Conservation (phyloP, 208 protist species). For the Crithidia sp. region DNA sequence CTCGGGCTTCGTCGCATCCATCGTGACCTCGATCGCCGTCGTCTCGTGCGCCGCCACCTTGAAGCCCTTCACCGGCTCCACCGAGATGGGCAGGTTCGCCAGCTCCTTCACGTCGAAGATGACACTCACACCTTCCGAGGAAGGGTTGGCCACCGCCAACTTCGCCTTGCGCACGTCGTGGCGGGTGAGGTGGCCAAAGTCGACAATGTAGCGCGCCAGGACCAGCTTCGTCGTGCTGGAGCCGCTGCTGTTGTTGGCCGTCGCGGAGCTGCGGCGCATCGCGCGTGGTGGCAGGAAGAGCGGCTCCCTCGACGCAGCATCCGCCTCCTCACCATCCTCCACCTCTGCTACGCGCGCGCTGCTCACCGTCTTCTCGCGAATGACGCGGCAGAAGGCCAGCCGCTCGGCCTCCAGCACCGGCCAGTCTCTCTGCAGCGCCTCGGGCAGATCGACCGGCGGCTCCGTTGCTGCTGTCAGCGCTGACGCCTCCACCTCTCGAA, state of each 20-base stretch:
- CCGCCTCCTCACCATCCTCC: background rate
- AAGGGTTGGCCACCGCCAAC: constrained; percentile 90
- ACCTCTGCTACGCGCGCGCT: too few relatives aligned
- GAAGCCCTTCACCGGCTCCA: constrained; percentile 85
- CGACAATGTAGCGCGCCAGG: constrained; percentile 88
- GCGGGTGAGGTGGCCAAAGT: constrained; percentile 95
- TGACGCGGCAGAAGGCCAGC: constrained; percentile 58
- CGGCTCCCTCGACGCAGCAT: background rate
- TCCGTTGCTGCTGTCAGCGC: background rate
- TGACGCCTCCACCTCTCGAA: constrained; percentile 22
- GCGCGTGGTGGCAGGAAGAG: constrained; percentile 30
- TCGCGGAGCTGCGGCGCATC: constrained; percentile 60
- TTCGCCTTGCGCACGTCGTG: constrained; percentile 75
- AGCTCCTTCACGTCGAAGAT: constrained; percentile 85
- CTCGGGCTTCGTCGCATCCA: constrained; percentile 46
- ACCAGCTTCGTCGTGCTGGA: constrained; percentile 52
- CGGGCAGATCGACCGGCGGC: constrained; percentile 12
- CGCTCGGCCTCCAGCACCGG: constrained; percentile 78
- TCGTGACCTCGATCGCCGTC: constrained; percentile 56
- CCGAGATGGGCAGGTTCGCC: constrained; percentile 45
- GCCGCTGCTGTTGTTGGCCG: constrained; percentile 20
- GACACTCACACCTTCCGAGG: constrained; percentile 59
- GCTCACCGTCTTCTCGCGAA: constrained; percentile 13
- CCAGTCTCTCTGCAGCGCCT: constrained; percentile 28
- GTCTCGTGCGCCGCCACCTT: constrained; percentile 60